Conservation (phyloP, 1,284 basidiomycete species). For the Bondarzewia mesenterica region DNA sequence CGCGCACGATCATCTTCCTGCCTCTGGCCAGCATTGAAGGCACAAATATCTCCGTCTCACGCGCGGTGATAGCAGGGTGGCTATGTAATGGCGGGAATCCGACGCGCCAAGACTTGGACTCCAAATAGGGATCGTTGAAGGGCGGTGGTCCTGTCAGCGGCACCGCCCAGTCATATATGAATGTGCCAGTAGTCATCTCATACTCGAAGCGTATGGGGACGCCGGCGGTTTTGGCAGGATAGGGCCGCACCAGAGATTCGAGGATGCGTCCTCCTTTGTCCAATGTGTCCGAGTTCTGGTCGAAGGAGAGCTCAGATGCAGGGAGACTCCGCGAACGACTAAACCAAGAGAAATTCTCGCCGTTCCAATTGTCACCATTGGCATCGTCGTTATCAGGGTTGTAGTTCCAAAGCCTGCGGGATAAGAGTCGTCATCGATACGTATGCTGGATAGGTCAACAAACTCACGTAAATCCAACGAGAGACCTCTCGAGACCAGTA, state of each 20-base stretch:
- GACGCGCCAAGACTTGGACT: constrained; percentile 13
- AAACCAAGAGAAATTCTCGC: constrained; percentile 95
- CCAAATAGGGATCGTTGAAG: constrained; percentile 5
- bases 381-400: constrained; percentile 81
- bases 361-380: constrained; percentile 89
- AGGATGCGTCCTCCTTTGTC: constrained; percentile 81
- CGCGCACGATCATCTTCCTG: constrained; percentile 48
- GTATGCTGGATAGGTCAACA: not conserved
- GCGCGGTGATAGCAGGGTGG: constrained; percentile 33
- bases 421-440: constrained; percentile 1
- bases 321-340: constrained; percentile 52
- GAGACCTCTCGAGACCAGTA: constrained; percentile 62
- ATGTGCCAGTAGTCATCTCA: constrained; percentile 60
- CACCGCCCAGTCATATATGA: constrained; percentile 55
- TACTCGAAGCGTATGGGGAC: constrained; percentile 61
- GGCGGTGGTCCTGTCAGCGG: constrained; percentile 16
- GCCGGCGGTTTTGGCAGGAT: constrained; percentile 73
- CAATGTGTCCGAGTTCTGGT: constrained; percentile 51
- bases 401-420: constrained; percentile 83
- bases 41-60: constrained; percentile 76
- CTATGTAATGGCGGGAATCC: constrained; percentile 29
- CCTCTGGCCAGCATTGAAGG: constrained; percentile 55
- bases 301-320: constrained; percentile 38
- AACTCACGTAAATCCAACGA: constrained; percentile 77
- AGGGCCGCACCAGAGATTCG: constrained; percentile 70